Evolutionary conservation across 139 green algal species (phyloP).

Genomic region (Ettlia oleoabundans): DNA sequence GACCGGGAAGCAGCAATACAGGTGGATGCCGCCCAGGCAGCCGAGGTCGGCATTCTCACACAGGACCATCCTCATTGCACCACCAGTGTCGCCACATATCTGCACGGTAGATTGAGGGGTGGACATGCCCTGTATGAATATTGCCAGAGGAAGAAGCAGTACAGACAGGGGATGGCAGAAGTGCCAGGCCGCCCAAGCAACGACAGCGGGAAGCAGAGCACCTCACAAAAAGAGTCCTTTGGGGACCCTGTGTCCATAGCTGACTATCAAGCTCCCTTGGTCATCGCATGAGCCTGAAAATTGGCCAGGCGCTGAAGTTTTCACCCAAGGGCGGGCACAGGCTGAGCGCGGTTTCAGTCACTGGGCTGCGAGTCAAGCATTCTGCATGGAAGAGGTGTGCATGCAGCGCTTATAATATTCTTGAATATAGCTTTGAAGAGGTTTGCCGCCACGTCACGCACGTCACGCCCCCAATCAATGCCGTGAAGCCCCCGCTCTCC

Average conservation of each 20-base stretch:
- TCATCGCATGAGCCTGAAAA: not conserved
- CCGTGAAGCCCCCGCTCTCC: no score
- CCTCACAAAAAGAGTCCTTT: constrained; percentile 6
- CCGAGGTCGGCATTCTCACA: constrained; percentile 18
- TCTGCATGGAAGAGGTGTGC: no score
- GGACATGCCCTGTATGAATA: no score
- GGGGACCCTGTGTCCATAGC: not conserved
- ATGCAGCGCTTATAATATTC: no score
- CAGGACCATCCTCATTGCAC: not conserved
- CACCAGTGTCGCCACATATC: constrained; percentile 26
- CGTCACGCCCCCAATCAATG: no score
- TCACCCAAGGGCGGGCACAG: no score
- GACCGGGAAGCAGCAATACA: constrained; percentile 16
- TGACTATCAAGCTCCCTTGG: not conserved
- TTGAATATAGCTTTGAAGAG: no score
- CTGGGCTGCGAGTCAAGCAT: not conserved
- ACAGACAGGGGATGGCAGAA: not conserved
- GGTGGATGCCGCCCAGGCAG: constrained; percentile 26
- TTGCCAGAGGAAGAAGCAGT: no score
- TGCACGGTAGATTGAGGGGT: no score
- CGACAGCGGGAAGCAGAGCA: not conserved
- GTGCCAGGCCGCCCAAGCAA: not conserved
- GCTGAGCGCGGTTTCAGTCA: no score
- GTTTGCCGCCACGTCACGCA: no score
- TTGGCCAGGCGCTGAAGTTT: no score